phyloP scores from a whole-genome alignment of 2,329 filamentous ascomycete genomes.

The Chaetomium sp. region DNA sequence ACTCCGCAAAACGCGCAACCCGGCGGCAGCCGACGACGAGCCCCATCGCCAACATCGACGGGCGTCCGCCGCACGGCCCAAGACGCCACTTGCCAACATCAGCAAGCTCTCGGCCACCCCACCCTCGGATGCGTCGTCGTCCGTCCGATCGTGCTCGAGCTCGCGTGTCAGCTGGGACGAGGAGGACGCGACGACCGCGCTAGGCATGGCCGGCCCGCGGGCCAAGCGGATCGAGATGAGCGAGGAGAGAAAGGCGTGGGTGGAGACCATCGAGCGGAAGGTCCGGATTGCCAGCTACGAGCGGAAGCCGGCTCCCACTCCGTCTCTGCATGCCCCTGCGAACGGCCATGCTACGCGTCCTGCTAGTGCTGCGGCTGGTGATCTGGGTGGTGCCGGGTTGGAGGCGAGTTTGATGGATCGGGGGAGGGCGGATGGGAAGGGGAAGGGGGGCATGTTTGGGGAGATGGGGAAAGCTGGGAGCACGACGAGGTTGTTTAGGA shows the following conservation, averaged over 20 bases:
- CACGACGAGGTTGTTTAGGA: slow-evolving; percentile 64
- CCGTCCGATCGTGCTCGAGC: slow-evolving; percentile 43
- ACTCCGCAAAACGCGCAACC: slow-evolving; percentile 49
- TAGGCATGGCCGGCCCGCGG: slow-evolving; percentile 66
- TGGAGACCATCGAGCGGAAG: slow-evolving; percentile 75
- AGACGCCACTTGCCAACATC: slow-evolving; percentile 37
- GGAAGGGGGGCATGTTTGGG: slow-evolving; percentile 44
- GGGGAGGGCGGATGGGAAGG: background rate
- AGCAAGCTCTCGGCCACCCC: slow-evolving; percentile 26
- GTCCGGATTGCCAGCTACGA: slow-evolving; percentile 65
- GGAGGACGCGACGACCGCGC: slow-evolving; percentile 47
- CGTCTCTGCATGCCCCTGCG: slow-evolving; percentile 1
- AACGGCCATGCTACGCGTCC: background rate
- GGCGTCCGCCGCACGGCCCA: slow-evolving; percentile 26
- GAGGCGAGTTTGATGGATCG: slow-evolving; percentile 16
- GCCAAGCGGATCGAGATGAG: slow-evolving; percentile 60
- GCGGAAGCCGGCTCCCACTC: slow-evolving; percentile 26
- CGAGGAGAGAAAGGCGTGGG: slow-evolving; percentile 70
- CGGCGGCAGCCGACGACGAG: slow-evolving; percentile 26
- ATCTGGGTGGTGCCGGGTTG: slow-evolving; percentile 7
- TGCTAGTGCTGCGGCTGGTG: background rate
- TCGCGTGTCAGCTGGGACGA: slow-evolving; percentile 52
- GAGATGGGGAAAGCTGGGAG: slow-evolving; percentile 66
- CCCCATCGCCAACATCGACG: slow-evolving; percentile 25
- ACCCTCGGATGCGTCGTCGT: slow-evolving; percentile 40